phyloP scores from a whole-genome alignment of 192 early-diverging fungal species.

The Endogone sp. region DNA sequence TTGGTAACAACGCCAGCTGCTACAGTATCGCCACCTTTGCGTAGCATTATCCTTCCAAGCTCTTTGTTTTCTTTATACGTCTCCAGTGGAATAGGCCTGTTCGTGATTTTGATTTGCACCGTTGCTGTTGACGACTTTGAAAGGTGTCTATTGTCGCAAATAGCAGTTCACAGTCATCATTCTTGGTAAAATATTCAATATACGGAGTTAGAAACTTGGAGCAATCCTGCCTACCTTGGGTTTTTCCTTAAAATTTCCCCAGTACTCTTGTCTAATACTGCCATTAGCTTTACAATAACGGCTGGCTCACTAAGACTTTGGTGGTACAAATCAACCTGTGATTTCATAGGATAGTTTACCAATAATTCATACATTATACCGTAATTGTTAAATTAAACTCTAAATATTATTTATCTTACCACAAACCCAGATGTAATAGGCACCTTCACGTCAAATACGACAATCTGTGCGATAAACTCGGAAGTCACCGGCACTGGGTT shows the following conservation, averaged over 20 bases:
- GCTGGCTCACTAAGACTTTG: conserved; percentile 81
- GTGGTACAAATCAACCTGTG: conserved; percentile 77
- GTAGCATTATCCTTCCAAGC: conserved; percentile 83
- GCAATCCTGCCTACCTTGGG: conserved; percentile 49
- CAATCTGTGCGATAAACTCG: conserved; percentile 79
- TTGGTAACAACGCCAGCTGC: conserved; percentile 80
- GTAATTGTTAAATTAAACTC: no score
- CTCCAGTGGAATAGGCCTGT: conserved; percentile 81
- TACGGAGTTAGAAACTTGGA: not conserved
- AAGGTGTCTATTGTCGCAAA: conserved; percentile 27
- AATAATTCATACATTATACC: no score
- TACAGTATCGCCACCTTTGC: conserved; percentile 80
- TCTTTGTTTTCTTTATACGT: conserved; percentile 82
- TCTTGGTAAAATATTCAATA: not conserved
- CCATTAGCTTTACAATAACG: conserved; percentile 67
- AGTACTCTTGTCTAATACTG: conserved; percentile 74
- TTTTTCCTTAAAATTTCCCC: conserved; percentile 84
- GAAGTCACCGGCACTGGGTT: conserved; percentile 73
- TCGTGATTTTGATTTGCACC: conserved; percentile 71
- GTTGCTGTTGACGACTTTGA: conserved; percentile 65
- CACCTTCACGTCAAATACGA: conserved; percentile 89
- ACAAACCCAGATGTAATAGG: conserved; percentile 93
- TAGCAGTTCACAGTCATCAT: no score
- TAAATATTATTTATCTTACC: conserved; percentile 52
- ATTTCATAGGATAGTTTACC: no score